These are phyloP conservation scores for Andrographis paniculata DNA, from an alignment of 305 asterid species.

Conservation along the genomic window DNA sequence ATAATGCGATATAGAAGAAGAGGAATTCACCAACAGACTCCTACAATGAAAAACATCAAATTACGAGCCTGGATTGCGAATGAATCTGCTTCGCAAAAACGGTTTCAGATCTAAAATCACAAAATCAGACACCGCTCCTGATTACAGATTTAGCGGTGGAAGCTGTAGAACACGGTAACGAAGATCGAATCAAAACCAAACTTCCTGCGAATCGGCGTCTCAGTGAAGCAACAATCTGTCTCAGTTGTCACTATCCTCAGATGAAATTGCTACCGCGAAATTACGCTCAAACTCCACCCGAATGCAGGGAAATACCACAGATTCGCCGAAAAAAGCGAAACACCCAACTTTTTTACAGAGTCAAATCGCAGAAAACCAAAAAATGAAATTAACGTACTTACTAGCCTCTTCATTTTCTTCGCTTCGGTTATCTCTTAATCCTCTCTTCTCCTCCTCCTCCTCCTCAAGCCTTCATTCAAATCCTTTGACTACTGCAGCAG, in stretches of 20 bases:
- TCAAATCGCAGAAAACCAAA: conserved; percentile 13
- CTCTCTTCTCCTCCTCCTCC: too few relatives aligned
- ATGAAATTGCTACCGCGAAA: background rate
- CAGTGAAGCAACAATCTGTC: conserved; percentile 6
- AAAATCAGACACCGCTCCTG: conserved; percentile 27
- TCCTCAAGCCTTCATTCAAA: conserved; percentile 54
- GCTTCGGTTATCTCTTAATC: background rate
- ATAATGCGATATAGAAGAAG: conserved; percentile 13
- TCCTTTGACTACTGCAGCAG: conserved; percentile 25
- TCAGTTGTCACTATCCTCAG: background rate
- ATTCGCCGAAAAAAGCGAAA: conserved; percentile 18
- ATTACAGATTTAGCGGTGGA: conserved; percentile 17
- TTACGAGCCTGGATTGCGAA: conserved; percentile 8
- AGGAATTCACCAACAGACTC: conserved; percentile 8
- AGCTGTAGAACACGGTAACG: conserved; percentile 17
- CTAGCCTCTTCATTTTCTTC: conserved; percentile 78
- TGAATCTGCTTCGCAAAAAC: background rate
- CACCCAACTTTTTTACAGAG: conserved; percentile 15
- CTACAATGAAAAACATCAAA: conserved; percentile 1
- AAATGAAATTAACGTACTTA: conserved; percentile 70
- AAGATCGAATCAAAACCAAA: conserved; percentile 21
- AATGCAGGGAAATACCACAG: conserved; percentile 5
- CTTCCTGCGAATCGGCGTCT: conserved; percentile 10
- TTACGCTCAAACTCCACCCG: conserved; percentile 9
- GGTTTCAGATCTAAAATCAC: conserved; percentile 36